These are phyloP conservation scores for Rhodotorula paludigena DNA, from an alignment of 768 basidiomycete species.

Conservation along the genomic window DNA sequence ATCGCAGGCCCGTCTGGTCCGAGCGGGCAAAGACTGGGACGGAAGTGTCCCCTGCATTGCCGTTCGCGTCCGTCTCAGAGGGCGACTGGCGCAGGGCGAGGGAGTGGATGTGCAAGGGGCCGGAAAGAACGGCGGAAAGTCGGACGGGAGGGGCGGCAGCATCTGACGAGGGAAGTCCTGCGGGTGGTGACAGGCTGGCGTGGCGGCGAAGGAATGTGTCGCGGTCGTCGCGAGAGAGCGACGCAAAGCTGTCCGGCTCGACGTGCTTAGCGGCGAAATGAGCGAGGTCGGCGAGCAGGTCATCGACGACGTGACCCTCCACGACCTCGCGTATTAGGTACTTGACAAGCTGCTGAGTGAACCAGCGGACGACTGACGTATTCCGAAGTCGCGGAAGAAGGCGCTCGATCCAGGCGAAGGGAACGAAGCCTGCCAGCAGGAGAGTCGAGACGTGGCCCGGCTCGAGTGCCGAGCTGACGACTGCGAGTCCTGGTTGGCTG, in stretches of 20 bases:
- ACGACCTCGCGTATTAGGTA: constrained; percentile 15
- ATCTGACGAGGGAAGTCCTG: background rate
- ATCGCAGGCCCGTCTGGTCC: constrained; percentile 13
- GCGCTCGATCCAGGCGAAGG: background rate
- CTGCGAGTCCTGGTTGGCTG: background rate
- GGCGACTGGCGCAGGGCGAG: too few relatives aligned
- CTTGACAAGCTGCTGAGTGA: background rate
- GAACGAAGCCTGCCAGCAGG: background rate
- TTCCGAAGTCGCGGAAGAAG: constrained; percentile 13
- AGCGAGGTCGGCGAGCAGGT: constrained; percentile 7
- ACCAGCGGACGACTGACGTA: background rate
- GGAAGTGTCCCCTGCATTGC: background rate
- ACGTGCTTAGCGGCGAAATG: constrained; percentile 14
- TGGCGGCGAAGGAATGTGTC: background rate
- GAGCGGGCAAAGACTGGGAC: constrained; percentile 2
- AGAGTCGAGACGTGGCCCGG: constrained; percentile 14
- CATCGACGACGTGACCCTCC: constrained; percentile 10
- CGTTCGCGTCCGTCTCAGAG: background rate
- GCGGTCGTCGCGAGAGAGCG: constrained; percentile 8
- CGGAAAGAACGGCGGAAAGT: background rate
- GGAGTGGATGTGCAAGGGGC: background rate
- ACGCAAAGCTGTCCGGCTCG: background rate
- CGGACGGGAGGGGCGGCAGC: background rate
- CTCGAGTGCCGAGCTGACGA: background rate
- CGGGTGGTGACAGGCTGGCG: too few relatives aligned